Percentiles rank a stretch among this genome's conserved stretches.
phyloP scores from a whole-genome alignment of 306 rosid species.

The Pyrus bretschneideri region DNA sequence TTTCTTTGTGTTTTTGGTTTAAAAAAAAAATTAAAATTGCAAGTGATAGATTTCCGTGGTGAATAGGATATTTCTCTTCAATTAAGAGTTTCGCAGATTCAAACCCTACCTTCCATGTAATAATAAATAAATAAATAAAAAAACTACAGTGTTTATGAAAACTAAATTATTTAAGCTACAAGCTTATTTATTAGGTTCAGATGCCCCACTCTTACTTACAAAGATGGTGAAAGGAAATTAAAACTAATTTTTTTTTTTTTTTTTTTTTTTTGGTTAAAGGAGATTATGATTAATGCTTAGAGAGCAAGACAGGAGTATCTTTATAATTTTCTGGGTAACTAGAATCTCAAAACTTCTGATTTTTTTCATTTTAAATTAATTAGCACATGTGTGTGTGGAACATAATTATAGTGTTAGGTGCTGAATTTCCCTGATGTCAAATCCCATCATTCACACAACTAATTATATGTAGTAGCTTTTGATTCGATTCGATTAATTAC shows the following conservation, averaged over 20 bases:
- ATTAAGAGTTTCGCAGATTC: no score
- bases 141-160: not conserved
- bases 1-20: no score
- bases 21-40: no score
- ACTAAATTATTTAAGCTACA: constrained; percentile 8
- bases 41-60: no score
- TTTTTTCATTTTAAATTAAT: constrained; percentile 5
- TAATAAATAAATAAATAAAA: no score
- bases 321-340: constrained; percentile 11
- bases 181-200: constrained; percentile 9
- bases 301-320: constrained; percentile 32
- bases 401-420: constrained; percentile 31
- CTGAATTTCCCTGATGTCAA: constrained; percentile 6
- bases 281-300: constrained; percentile 47
- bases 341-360: constrained; percentile 9
- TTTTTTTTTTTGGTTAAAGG: constrained; percentile 11
- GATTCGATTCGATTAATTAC: not conserved
- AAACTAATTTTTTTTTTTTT: constrained; percentile 2
- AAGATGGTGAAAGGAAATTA: constrained; percentile 29
- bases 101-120: no score
- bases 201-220: constrained; percentile 27
- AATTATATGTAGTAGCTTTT: not conserved
- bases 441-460: not conserved
- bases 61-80: no score
- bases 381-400: constrained; percentile 27